Evolutionary conservation across 371 early-diverging fungal species (phyloP).

Genomic region (Nematocida sp.): DNA sequence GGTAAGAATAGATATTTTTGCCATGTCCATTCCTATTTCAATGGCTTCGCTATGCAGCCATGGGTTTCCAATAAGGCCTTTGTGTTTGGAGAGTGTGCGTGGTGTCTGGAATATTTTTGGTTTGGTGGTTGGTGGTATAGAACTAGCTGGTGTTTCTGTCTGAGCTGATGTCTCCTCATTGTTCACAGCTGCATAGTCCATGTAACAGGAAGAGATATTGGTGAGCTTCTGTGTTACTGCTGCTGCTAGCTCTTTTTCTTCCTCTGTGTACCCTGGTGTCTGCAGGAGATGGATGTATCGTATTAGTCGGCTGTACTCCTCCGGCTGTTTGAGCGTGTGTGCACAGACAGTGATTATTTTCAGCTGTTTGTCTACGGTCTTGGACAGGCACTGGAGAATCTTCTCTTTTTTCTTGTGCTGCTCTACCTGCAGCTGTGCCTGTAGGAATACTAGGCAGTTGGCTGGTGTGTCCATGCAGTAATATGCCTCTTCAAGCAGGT

Average conservation of each 20-base stretch:
- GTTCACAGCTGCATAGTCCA: neutral
- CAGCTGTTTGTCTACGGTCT: neutral
- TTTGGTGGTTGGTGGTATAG: neutral
- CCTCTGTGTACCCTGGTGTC: neutral
- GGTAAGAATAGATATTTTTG: neutral
- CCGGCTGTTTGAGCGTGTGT: conserved; percentile 1
- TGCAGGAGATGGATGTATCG: conserved; percentile 28
- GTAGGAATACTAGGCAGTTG: neutral
- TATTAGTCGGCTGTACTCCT: conserved; percentile 11
- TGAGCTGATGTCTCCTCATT: neutral
- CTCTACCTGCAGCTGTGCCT: neutral
- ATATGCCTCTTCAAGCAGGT: conserved; percentile 1
- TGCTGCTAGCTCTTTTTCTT: conserved; percentile 30
- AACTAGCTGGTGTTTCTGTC: neutral
- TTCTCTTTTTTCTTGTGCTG: conserved; percentile 21
- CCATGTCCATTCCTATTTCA: conserved; percentile 26
- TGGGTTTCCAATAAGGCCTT: conserved; percentile 19
- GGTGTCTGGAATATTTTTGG: too few species aligned
- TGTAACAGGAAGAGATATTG: neutral
- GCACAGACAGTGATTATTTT: conserved; percentile 4
- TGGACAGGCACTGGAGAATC: conserved; percentile 5
- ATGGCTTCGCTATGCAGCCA: conserved; percentile 26
- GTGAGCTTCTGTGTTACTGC: conserved; percentile 3
- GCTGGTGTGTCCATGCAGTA: neutral
- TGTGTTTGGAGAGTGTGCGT: too few species aligned